Percentiles rank a stretch among this genome's conserved stretches.
phyloP scores from a whole-genome alignment of 73 alveolate genomes.

The Tetrahymena malaccensis region DNA sequence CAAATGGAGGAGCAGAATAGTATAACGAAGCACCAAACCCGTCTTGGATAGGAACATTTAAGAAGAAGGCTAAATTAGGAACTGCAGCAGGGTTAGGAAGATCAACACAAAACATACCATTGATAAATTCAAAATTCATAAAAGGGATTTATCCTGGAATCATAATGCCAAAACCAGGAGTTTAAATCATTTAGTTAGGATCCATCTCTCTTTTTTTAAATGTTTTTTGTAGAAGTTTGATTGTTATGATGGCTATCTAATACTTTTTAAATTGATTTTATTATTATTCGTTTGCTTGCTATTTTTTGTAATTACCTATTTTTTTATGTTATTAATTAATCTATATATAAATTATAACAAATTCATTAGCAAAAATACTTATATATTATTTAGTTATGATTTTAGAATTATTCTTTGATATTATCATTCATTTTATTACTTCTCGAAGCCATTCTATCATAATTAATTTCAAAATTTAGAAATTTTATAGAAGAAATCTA shows the following conservation, averaged over 20 bases:
- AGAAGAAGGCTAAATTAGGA: conserved; percentile 65
- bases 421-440: neutral
- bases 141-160: conserved; percentile 51
- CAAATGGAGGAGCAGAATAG: conserved; percentile 77
- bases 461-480: neutral
- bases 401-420: neutral
- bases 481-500: neutral
- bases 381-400: neutral
- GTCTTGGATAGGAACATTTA: conserved; percentile 59
- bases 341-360: neutral
- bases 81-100: conserved; percentile 47
- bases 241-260: neutral
- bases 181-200: neutral
- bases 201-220: neutral
- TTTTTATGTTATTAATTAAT: neutral
- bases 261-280: neutral
- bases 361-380: neutral
- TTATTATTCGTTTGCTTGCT: neutral
- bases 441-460: neutral
- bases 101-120: conserved; percentile 44
- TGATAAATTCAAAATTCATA: conserved; percentile 19
- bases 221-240: neutral
- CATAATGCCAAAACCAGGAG: conserved; percentile 43
- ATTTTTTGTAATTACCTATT: neutral
- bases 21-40: conserved; percentile 76